A percentile compares a stretch with the other conserved stretches of the same genome.
Evolutionary conservation across 768 basidiomycete species (phyloP).

Genomic region (Cubamyces sp.): DNA sequence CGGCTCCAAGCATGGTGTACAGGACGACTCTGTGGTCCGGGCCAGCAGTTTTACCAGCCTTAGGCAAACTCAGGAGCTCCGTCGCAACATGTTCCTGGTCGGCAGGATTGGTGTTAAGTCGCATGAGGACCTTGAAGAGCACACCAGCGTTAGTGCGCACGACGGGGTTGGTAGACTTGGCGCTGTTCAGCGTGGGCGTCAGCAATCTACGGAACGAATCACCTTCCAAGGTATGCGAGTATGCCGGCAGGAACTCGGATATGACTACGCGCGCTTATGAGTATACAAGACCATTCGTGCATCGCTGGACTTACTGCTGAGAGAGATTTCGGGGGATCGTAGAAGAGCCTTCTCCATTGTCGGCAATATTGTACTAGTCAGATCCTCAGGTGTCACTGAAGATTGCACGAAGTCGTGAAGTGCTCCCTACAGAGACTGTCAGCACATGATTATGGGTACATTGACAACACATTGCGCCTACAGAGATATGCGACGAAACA

Average conservation of each 20-base stretch:
- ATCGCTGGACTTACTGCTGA: slow-evolving; percentile 52
- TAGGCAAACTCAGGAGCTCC: slow-evolving; percentile 76
- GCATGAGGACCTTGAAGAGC: slow-evolving; percentile 56
- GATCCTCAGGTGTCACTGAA: slow-evolving; percentile 53
- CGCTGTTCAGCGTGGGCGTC: slow-evolving; percentile 60
- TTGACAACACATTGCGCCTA: slow-evolving; percentile 36
- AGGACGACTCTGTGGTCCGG: slow-evolving; percentile 84
- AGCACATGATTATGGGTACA: neutral
- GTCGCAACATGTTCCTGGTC: slow-evolving; percentile 52
- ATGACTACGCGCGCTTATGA: slow-evolving; percentile 45
- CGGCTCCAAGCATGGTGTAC: slow-evolving; percentile 71
- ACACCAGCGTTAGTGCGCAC: slow-evolving; percentile 60
- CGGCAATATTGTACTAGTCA: slow-evolving; percentile 62
- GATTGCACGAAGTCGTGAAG: slow-evolving; percentile 64
- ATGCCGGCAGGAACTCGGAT: slow-evolving; percentile 59
- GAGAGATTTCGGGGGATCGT: slow-evolving; percentile 78
- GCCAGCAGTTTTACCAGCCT: slow-evolving; percentile 83
- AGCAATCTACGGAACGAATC: slow-evolving; percentile 58
- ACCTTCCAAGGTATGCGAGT: slow-evolving; percentile 51
- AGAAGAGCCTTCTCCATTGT: slow-evolving; percentile 79
- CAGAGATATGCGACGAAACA: slow-evolving; percentile 62
- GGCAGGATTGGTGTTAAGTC: slow-evolving; percentile 39
- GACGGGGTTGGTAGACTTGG: slow-evolving; percentile 72
- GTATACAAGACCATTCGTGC: slow-evolving; percentile 1
- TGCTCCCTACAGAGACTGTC: slow-evolving; percentile 43